A percentile compares a stretch with the other conserved stretches of the same genome.
Evolutionary conservation across 176 grass and related monocot species (phyloP).

Genomic region (Poa pratensis): DNA sequence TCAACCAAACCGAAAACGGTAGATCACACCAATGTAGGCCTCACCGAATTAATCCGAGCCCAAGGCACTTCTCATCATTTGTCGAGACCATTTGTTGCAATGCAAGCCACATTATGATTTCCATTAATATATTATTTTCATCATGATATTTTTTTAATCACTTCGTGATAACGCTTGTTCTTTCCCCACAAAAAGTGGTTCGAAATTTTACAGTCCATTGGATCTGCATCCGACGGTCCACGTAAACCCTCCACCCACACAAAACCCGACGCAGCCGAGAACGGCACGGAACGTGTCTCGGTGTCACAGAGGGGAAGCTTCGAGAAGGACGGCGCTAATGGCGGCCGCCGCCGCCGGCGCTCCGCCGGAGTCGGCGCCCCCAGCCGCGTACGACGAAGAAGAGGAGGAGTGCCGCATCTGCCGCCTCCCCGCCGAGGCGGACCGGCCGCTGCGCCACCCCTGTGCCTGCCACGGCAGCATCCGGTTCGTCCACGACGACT

Average conservation of each 20-base stretch:
- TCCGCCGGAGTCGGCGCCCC: not conserved
- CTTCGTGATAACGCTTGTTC: too few species aligned
- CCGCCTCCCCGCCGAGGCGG: constrained; percentile 28
- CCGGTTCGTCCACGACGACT: constrained; percentile 51
- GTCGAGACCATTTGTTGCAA: too few species aligned
- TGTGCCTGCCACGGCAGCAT: constrained; percentile 38
- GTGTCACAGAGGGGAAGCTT: not conserved
- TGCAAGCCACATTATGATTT: too few species aligned
- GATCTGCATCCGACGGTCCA: not conserved
- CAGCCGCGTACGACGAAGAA: not conserved
- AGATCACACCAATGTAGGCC: too few species aligned
- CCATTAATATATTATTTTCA: too few species aligned
- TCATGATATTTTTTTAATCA: too few species aligned
- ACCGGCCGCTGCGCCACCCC: constrained; percentile 19
- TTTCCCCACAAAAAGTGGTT: too few species aligned
- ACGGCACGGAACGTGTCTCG: not conserved
- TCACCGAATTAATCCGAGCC: too few species aligned
- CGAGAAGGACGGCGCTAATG: not conserved
- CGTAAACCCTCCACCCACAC: not conserved
- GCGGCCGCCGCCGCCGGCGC: not conserved
- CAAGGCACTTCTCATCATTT: too few species aligned
- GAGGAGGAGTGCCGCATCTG: constrained; percentile 42
- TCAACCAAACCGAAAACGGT: too few species aligned
- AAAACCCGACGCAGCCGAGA: not conserved
- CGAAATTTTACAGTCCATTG: not conserved